These are phyloP conservation scores for Tetrahymena thermophila DNA, from an alignment of 73 alveolate genomes.

Conservation along the genomic window DNA sequence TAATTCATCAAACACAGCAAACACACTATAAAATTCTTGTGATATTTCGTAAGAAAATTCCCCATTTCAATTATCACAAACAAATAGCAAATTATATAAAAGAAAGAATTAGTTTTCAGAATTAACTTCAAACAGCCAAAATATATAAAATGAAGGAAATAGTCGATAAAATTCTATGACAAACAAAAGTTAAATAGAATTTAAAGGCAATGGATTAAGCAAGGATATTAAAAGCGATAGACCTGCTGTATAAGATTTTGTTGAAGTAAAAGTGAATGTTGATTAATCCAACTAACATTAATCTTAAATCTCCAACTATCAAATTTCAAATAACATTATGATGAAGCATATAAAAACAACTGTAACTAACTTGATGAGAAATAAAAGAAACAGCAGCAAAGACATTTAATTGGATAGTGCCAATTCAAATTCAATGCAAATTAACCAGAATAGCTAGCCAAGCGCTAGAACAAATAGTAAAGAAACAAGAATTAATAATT, in stretches of 20 bases:
- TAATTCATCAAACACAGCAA: not conserved
- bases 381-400: not conserved
- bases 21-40: not conserved
- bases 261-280: not conserved
- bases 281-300: not conserved
- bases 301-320: not conserved
- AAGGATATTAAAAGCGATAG: not conserved
- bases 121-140: not conserved
- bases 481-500: not conserved
- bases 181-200: not conserved
- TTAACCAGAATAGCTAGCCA: not conserved
- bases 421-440: not conserved
- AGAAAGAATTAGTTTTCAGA: not conserved
- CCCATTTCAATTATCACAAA: not conserved
- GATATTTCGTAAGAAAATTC: not conserved
- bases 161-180: not conserved
- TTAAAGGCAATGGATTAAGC: not conserved
- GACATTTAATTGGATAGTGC: not conserved
- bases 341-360: not conserved
- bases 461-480: not conserved
- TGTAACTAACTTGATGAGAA: not conserved
- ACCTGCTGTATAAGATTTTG: not conserved
- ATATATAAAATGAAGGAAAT: not conserved
- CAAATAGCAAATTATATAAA: not conserved
- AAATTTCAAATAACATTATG: not conserved